Base-by-base conservation (phyloP, 345 rosid species). In the Diplotaxis tenuifolia region DNA sequence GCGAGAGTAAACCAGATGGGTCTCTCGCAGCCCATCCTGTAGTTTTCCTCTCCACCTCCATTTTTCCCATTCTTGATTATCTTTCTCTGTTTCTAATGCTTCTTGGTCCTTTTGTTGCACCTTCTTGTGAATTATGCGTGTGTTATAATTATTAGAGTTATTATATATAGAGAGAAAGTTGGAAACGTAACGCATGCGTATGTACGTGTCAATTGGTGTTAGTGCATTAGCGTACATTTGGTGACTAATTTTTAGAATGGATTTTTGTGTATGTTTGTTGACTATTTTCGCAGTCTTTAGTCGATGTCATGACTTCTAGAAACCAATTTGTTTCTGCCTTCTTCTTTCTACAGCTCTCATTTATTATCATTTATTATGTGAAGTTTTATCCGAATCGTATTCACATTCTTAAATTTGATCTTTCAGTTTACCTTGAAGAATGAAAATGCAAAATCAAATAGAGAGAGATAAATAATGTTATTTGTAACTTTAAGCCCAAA, bases 1-100 rank as follows among this genome's bases (percentile, higher is more conserved):
- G 91, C 22, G 97, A 83, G 22, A 89, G 85, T 38, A 72, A 1
- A 1, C 96, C 97, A 8, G 96, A 87, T 6, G 96, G 80, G 32
- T 89, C 93, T 80, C 85, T 78, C 1, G 96, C 96, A 21, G 97
- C 97, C 90, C 86, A 87, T 5, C 97, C 97, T 0, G 76, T 71
- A 15, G 78, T 67, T 61, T 72, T 61, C 55, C 28, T 78, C 69
- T 72, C 77, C 9, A 22, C 60, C 54, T 70, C 75, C 42, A 57
- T 25, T 71, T 25, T 52, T 7, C 80, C 72, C 80, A 76, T 76
- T 52, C 23, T 64, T 47, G 3, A 12, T 29, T 28, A 20, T 61
- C 16, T 63, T 64, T 71, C 27, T 18, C 14, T 58, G 38, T 18
- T n/a, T 45, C 16, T 36, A 15, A n/a, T 67, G 60, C 59, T 52